Percentiles rank a stretch among this genome's conserved stretches.
These are phyloP conservation scores for Cordyceps farinosa DNA, from an alignment of 2,329 filamentous ascomycete genomes.

Conservation along the genomic window DNA sequence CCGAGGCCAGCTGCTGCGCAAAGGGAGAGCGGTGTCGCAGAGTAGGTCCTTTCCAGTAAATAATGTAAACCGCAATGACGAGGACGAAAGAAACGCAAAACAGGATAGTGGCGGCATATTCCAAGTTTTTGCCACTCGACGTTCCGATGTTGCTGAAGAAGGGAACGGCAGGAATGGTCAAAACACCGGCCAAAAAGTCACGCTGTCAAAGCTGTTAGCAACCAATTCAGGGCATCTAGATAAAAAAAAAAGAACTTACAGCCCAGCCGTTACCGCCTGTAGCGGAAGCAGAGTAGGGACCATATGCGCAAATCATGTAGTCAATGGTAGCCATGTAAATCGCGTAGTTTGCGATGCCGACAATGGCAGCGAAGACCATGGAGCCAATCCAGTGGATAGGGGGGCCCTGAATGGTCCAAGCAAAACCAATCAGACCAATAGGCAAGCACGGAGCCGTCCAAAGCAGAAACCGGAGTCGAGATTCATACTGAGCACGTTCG, in stretches of 20 bases:
- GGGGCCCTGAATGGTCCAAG: slow-evolving; percentile 63
- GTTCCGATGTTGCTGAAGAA: slow-evolving; percentile 57
- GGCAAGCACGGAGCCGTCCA: slow-evolving; percentile 59
- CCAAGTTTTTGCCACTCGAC: slow-evolving; percentile 46
- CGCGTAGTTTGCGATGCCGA: slow-evolving; percentile 70
- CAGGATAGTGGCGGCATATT: slow-evolving; percentile 61
- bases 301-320: slow-evolving; percentile 74
- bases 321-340: slow-evolving; percentile 77
- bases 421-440: slow-evolving; percentile 67
- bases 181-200: slow-evolving; percentile 69
- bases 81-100: slow-evolving; percentile 59
- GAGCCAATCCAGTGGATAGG: slow-evolving; percentile 65
- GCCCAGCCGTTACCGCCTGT: slow-evolving; percentile 74
- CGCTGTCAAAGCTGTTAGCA: slow-evolving; percentile 32
- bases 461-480: slow-evolving; percentile 61
- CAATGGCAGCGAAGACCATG: slow-evolving; percentile 60
- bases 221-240: not conserved
- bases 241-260: not conserved
- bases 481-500: slow-evolving; percentile 65
- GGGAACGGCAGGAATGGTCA: slow-evolving; percentile 64
- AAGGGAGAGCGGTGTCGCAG: slow-evolving; percentile 61
- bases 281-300: slow-evolving; percentile 68
- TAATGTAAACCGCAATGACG: slow-evolving; percentile 60
- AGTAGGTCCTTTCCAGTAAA: slow-evolving; percentile 61
- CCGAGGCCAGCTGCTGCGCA: slow-evolving; percentile 57